These are phyloP conservation scores for Boletus bicolor DNA, from an alignment of 768 basidiomycete genomes.

Conservation along the genomic window DNA sequence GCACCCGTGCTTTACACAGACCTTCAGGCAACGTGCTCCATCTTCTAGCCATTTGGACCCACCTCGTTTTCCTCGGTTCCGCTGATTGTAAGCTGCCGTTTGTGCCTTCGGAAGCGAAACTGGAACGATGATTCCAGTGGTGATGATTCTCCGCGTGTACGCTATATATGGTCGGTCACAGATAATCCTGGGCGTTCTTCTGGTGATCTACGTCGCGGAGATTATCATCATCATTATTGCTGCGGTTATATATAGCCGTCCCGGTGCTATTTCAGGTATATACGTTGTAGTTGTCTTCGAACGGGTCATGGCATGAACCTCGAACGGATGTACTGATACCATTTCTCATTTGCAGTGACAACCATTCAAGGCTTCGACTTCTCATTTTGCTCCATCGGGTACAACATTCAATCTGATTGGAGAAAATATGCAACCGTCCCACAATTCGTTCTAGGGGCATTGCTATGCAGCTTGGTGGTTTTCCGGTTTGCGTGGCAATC, in stretches of 20 bases:
- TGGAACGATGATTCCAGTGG: not conserved
- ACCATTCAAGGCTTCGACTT: not conserved
- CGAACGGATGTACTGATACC: not conserved
- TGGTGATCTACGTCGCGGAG: not conserved
- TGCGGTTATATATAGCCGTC: too few relatives aligned
- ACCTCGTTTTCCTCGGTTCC: not conserved
- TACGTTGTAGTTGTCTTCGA: not conserved
- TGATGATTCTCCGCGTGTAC: not conserved
- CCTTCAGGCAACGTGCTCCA: not conserved
- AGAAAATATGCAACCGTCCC: not conserved
- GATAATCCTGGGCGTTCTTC: not conserved
- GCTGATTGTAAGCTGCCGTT: not conserved
- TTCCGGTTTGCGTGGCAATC: too few relatives aligned
- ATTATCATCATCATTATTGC: too few relatives aligned
- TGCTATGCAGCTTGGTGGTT: not conserved
- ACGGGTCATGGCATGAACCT: not conserved
- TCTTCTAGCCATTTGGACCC: not conserved
- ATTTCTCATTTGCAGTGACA: not conserved
- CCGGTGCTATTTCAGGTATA: too few relatives aligned
- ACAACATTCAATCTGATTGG: not conserved
- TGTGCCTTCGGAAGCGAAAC: not conserved
- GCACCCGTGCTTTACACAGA: not conserved
- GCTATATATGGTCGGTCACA: not conserved
- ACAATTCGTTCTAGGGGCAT: not conserved
- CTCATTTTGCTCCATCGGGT: not conserved